phyloP scores from a whole-genome alignment of 2,329 filamentous ascomycete genomes.

The Neoscytalidium dimidiatum region DNA sequence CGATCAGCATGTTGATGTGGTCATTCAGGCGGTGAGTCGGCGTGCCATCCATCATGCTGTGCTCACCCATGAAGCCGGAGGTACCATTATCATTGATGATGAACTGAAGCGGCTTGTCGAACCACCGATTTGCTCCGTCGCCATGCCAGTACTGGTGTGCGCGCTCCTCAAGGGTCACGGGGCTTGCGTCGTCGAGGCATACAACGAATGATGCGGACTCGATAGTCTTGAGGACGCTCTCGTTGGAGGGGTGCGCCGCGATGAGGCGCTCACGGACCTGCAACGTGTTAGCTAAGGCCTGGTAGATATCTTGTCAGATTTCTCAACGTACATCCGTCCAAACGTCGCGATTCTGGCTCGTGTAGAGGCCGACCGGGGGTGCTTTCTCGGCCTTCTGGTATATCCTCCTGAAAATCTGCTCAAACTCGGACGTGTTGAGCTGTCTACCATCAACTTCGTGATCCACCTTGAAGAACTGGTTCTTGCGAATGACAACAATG shows the following conservation, averaged over 20 bases:
- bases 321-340: conserved; percentile 70
- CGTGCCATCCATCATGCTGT: conserved; percentile 99
- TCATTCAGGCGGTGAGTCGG: conserved; percentile 97
- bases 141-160: conserved; percentile 98
- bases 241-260: conserved; percentile 76
- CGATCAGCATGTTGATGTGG: conserved; percentile 87
- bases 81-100: conserved; percentile 98
- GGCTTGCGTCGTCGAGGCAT: conserved; percentile 88
- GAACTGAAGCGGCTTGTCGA: conserved; percentile 96
- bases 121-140: conserved; percentile 94
- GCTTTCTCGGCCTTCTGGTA: conserved; percentile 75
- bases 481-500: conserved; percentile 89
- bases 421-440: conserved; percentile 85
- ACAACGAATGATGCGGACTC: conserved; percentile 89
- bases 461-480: conserved; percentile 92
- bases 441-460: conserved; percentile 81
- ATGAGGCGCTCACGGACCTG: conserved; percentile 70
- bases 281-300: conserved; percentile 10
- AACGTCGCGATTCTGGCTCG: conserved; percentile 88
- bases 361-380: conserved; percentile 79
- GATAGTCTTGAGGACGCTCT: conserved; percentile 73
- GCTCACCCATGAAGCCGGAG: conserved; percentile 95
- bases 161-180: conserved; percentile 92
- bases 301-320: background rate
- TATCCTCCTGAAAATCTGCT: conserved; percentile 83